Base-by-base conservation (phyloP, 176 grass and related monocot genomes). In the Aegilops speltoides region DNA sequence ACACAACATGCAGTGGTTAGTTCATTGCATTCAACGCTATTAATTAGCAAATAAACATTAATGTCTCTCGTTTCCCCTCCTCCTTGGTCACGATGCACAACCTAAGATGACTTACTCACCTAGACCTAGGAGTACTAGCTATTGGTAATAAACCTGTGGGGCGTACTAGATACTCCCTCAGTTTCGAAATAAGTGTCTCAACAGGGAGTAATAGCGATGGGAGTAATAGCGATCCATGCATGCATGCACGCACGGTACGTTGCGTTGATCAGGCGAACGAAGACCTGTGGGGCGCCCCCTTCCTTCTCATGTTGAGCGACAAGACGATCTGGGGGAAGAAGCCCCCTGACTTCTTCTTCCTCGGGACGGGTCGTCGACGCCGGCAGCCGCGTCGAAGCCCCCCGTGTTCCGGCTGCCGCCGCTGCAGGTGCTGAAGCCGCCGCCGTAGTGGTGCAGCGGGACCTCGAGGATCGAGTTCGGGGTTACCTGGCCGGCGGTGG, bases 221-320 rank as follows among this genome's bases (percentile, higher is more conserved):
- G n/a, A n/a, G n/a, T n/a, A n/a, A n/a, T n/a, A 68, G 36, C 19
- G 19, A 64, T 13, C 54, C 54, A 25, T 43, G 63, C 61, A 80
- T 36, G 64, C 64, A 50, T 38, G 62, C 6, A 56, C 24, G 65
- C 32, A 71, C 46, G 20, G 36, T 22, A 43, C 40, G 40, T 43
- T 43, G 9, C 10, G 40, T 10, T 6, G 20, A 77, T 91, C 71
- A 89, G 24, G 92, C 74, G 65, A 94, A 89, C 8, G 92, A 89
- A 14, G 92, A 86, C 78, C 92, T 87, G 14, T 94, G 92, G 9
- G 92, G 92, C 9, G 92, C 92, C 31, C 92, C 89, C 89, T 94
- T 94, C 77, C 92, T 84, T 84, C 92, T 40, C 84, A 87, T 94
- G 87, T 81, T 72, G 41, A 94, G 87, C 0, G 92, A 94, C 8